Base-by-base conservation (phyloP, 768 basidiomycete genomes). In the Pluteus cervinus region DNA sequence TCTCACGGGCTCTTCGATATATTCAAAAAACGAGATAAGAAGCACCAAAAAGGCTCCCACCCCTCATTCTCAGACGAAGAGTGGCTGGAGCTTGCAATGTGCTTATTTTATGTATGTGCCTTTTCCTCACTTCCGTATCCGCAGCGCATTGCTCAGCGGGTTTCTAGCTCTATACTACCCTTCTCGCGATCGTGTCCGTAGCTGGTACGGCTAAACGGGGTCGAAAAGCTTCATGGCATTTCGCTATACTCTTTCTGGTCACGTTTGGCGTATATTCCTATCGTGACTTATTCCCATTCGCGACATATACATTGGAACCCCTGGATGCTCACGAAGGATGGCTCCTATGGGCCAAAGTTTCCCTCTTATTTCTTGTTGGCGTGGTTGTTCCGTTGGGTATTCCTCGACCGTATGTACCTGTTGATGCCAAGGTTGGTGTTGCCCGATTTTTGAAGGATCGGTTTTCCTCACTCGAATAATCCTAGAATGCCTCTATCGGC, bases 221-320 rank as follows among this genome's bases (percentile, higher is more conserved):
- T 23, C 39, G 48, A 7, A 48, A 56, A 12, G 29, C 48, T 3
- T 42, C 51, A 2, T 36, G 42, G 24, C 57, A 65, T 41, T 46
- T 55, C 25, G 57, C 42, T 28, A 11, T 51, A 21, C 22, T 65
- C 4, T 47, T 65, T 7, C 22, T 63, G 24, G 63, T 41, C 37
- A 58, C 49, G 43, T 60, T 45, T 61, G 43, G 41, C 1, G 61
- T 79, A 1, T 83, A 73, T 50, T 47, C 57, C 16, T 75, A 75
- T 49, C 68, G 79, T 22, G 69, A 76, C 46, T 34, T 84, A 4
- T 78, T 68, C 60, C 80, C 81, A 7, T 51, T 83, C 4, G 62
- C 66, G 12, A 80, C 72, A 4, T 75, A 58, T 51, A 57, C 59
- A 3, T 49, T 66, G 12, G 16, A 32, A 4, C 75, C 78, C 1